Conservation (phyloP, 1,139 yeast genomes). For the Yamadazyma triangularis region DNA sequence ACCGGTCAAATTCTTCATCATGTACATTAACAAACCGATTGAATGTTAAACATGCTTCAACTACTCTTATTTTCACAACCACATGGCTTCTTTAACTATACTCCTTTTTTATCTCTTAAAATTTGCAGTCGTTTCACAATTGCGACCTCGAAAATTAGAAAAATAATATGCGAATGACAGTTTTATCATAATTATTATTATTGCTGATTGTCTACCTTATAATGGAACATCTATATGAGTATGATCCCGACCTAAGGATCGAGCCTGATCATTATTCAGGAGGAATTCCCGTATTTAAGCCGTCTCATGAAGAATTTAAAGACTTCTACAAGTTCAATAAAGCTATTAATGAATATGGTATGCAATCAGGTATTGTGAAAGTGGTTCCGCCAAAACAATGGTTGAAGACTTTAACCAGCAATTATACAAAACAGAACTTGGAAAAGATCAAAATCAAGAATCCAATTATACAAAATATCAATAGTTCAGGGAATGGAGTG, state of each 20-base stretch:
- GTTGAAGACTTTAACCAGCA: constrained; percentile 26
- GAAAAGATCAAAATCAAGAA: constrained; percentile 49
- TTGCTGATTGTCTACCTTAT: too few relatives aligned
- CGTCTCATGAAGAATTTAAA: constrained; percentile 55
- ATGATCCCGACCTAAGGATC: constrained; percentile 23
- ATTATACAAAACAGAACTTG: constrained; percentile 27
- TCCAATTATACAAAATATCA: constrained; percentile 75
- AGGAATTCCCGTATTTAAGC: constrained; percentile 60
- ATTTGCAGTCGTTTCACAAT: too few relatives aligned
- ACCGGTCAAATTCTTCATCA: too few relatives aligned
- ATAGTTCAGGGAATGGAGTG: constrained; percentile 59
- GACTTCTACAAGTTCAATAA: constrained; percentile 67
- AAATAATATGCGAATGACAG: too few relatives aligned
- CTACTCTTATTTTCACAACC: too few relatives aligned
- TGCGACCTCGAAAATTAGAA: too few relatives aligned
- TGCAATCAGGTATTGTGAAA: constrained; percentile 76
- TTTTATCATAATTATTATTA: too few relatives aligned
- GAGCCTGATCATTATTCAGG: constrained; percentile 41
- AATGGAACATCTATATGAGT: constrained; percentile 16
- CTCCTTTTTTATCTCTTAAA: too few relatives aligned
- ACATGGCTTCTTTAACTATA: too few relatives aligned
- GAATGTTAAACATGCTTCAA: too few relatives aligned
- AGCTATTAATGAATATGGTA: constrained; percentile 65
- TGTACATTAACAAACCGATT: too few relatives aligned
- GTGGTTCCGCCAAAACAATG: constrained; percentile 77